Evolutionary conservation across 2,329 filamentous ascomycete species (phyloP), one percentile per base, ranked within the genome.

Genomic region (Verticillium isaacii): DNA sequence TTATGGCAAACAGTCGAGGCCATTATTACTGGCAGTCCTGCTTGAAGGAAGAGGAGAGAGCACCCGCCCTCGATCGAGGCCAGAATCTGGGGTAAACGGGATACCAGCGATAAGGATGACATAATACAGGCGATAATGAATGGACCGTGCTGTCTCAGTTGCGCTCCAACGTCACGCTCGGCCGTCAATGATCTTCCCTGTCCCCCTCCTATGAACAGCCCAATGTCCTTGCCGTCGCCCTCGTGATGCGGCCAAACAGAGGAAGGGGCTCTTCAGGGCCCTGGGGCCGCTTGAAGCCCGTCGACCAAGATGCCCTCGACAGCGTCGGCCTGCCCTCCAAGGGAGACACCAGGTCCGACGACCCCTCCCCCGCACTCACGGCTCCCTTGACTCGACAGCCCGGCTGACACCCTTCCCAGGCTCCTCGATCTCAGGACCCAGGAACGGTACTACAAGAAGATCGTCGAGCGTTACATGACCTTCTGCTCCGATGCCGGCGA

Each of bases 241-340:
- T 11, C 32, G 32, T 32, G 32, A 59, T 55, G 58, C 41, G 58
- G 58, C 61, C 64, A 32, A 61, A 60, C 32, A 61, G 64, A 52
- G 63, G 61, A 34, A 58, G 59, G 58, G 61, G 50, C 4, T 65
- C 72, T 11, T 85, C 86, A 57, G 82, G 82, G 58, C 81, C 85
- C 67, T 91, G 89, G 87, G 85, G 84, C 63, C 83, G 90, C 65
- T 79, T 96, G 66, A 93, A 90, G 73, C 89, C 91, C 14, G 83
- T 89, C 63, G 85, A 89, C 55, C 79, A 87, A 62, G 93, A 97
- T 73, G 86, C 91, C 15, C 80, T 98, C 32, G 91, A 96, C 68
- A 84, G 82, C 63, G 90, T 96, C 67, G 93, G 94, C 1, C 82
- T 97, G 66, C 92, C 92, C 5, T 97, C 93, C 2, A 97, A 97